Evolutionary conservation across 225 moss, liverwort and hornwort genomes (phyloP), one percentile per base, ranked within the genome.

Genomic region (Polytrichum formosum): DNA sequence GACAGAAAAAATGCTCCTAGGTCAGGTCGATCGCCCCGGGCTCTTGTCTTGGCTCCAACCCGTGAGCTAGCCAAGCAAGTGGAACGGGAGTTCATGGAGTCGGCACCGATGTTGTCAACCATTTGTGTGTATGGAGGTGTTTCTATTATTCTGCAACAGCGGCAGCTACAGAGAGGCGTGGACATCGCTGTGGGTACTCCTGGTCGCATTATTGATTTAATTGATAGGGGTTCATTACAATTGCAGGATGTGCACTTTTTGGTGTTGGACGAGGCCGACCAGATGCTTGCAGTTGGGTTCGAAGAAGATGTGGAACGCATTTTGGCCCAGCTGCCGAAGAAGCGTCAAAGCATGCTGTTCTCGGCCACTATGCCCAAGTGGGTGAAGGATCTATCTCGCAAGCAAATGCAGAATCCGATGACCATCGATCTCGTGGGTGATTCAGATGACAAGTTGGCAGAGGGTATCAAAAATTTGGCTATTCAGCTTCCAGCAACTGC

Each of bases 31-130:
- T 53, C 83, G 7, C 86, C 89, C 23, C 81, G 89, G 60, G 86
- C 86, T 28, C 60, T 89, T 60, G 83, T 86, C 26, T 76, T 89
- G 66, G 83, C 89, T 5, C 89, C 89, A 55, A 89, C 89, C 54
- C 78, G 89, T 29, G 89, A 89, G 75, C 79, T 89, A 60, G 89
- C 89, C 13, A 86, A 83, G 81, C 89, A 89, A 71, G 86, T 86
- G 61, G 86, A 86, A 70, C 79, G 83, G 26, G 86, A 86, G 77
- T 89, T 86, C 74, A 83, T 81, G 54, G 89, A 89, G 70, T 86
- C 85, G 56, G 89, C 85, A 35, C 89, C 85, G 1, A 83, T 85
- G 83, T 59, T 89, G 67, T 79, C 83, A 53, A 89, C 89, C 31
- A 78, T 83, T 9, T 89, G 89, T 66, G 83, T 86, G 6, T 86